Conservation (phyloP, 2,329 filamentous ascomycete species). For the Pseudogymnoascus sp. region DNA sequence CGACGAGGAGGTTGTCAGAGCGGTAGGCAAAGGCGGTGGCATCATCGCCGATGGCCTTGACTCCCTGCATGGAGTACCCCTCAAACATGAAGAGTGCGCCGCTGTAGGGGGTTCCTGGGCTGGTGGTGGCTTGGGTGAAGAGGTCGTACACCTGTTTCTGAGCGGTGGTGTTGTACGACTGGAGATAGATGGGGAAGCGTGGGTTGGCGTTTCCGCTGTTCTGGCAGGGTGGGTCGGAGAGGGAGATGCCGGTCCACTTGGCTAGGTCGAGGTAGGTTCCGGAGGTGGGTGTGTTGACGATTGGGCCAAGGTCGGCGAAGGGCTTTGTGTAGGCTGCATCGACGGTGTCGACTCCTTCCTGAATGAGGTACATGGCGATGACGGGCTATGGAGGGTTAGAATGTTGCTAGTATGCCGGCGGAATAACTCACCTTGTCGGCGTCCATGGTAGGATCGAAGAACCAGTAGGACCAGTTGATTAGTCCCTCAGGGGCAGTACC, state of each 20-base stretch:
- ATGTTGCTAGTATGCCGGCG: slow-evolving; percentile 10
- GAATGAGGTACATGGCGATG: slow-evolving; percentile 36
- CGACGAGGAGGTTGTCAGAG: slow-evolving; percentile 36
- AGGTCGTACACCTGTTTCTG: slow-evolving; percentile 25
- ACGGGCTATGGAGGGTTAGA: slow-evolving; percentile 29
- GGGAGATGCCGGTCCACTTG: slow-evolving; percentile 36
- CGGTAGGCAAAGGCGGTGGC: slow-evolving; percentile 42
- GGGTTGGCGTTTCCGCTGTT: slow-evolving; percentile 23
- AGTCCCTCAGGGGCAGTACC: slow-evolving; percentile 38
- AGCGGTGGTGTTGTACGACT: slow-evolving; percentile 19
- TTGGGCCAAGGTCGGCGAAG: slow-evolving; percentile 36
- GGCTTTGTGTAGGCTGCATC: slow-evolving; percentile 35
- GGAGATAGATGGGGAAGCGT: slow-evolving; percentile 21
- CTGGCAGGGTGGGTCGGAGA: slow-evolving; percentile 30
- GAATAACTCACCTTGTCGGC: slow-evolving; percentile 33
- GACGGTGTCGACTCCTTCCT: slow-evolving; percentile 37
- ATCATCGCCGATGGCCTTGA: slow-evolving; percentile 31
- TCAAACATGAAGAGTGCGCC: slow-evolving; percentile 49
- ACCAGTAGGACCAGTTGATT: slow-evolving; percentile 45
- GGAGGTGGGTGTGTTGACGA: slow-evolving; percentile 26
- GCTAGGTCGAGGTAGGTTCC: slow-evolving; percentile 41
- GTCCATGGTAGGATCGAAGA: slow-evolving; percentile 35
- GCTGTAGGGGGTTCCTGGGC: slow-evolving; percentile 26
- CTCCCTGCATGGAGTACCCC: slow-evolving; percentile 42
- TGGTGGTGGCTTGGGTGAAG: slow-evolving; percentile 26